Evolutionary conservation across 805 yeast species (phyloP).

Genomic region (Lachancea lanzarotensis): DNA sequence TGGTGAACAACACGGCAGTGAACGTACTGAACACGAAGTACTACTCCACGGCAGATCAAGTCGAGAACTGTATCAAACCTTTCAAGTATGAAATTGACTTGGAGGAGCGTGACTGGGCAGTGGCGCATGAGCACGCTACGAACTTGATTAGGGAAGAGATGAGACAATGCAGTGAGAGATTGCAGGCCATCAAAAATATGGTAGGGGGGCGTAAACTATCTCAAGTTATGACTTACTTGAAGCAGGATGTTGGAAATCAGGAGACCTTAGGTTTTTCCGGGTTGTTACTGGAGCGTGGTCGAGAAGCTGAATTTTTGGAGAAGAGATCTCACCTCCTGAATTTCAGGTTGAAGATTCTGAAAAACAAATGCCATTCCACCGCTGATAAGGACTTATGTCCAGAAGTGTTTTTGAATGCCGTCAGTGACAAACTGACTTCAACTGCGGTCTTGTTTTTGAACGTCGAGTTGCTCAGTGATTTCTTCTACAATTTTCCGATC

Average conservation of each 20-base stretch:
- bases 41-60: slow-evolving; percentile 94
- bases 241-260: slow-evolving; percentile 36
- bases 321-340: slow-evolving; percentile 65
- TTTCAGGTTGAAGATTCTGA: slow-evolving; percentile 70
- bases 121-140: slow-evolving; percentile 73
- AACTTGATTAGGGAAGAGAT: slow-evolving; percentile 74
- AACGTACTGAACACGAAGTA: slow-evolving; percentile 71
- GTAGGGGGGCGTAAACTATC: slow-evolving; percentile 80
- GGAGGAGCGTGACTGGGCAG: slow-evolving; percentile 89
- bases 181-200: slow-evolving; percentile 50
- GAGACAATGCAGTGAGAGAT: slow-evolving; percentile 68
- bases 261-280: slow-evolving; percentile 84
- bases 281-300: slow-evolving; percentile 67
- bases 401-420: slow-evolving; percentile 86
- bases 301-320: slow-evolving; percentile 71
- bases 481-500: slow-evolving; percentile 92
- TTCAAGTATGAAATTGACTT: slow-evolving; percentile 95
- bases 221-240: slow-evolving; percentile 73
- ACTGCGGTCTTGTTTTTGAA: slow-evolving; percentile 90
- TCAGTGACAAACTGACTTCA: slow-evolving; percentile 82
- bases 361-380: slow-evolving; percentile 66
- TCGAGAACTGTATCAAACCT: slow-evolving; percentile 96
- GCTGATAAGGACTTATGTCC: slow-evolving; percentile 89
- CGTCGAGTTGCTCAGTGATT: slow-evolving; percentile 89
- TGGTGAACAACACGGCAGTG: slow-evolving; percentile 79